Conservation (phyloP, 768 basidiomycete genomes). For the Leucocoprinus leucothites region DNA sequence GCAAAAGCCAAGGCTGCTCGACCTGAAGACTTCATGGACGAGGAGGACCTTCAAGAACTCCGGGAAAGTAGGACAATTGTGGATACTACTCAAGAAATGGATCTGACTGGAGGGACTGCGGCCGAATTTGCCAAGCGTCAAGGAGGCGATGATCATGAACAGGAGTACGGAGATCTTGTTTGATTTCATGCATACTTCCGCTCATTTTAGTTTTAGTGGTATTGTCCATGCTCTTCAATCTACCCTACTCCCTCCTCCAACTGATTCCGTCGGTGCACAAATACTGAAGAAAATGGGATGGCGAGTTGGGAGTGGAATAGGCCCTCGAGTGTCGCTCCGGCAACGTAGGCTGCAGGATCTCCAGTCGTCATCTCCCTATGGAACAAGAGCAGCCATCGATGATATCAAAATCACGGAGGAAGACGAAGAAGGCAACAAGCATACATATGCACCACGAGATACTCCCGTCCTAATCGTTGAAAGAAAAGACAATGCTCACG, state of each 20-base stretch:
- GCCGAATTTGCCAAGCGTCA: constrained; percentile 34
- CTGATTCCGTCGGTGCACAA: constrained; percentile 78
- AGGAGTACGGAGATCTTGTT: constrained; percentile 44
- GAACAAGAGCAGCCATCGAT: constrained; percentile 26
- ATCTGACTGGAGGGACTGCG: constrained; percentile 56
- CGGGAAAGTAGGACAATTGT: constrained; percentile 72
- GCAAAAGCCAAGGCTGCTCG: constrained; percentile 57
- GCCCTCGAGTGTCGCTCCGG: constrained; percentile 78
- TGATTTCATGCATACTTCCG: background rate
- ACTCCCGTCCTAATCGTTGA: constrained; percentile 57
- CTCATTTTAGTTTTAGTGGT: constrained; percentile 37
- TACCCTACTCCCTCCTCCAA: constrained; percentile 68
- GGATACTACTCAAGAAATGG: constrained; percentile 78
- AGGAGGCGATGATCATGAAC: constrained; percentile 39
- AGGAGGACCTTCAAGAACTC: constrained; percentile 88
- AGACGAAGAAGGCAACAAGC: constrained; percentile 81
- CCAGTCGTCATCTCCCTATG: constrained; percentile 36
- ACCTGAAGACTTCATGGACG: constrained; percentile 98
- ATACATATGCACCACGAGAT: constrained; percentile 84
- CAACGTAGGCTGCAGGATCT: constrained; percentile 73
- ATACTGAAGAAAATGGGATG: constrained; percentile 96
- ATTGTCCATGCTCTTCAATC: constrained; percentile 60
- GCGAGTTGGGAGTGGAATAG: constrained; percentile 90
- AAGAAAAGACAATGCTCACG: constrained; percentile 75
- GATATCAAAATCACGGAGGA: constrained; percentile 46